phyloP scores from a whole-genome alignment of 2,329 filamentous ascomycete genomes.

The Neonectria hederae region DNA sequence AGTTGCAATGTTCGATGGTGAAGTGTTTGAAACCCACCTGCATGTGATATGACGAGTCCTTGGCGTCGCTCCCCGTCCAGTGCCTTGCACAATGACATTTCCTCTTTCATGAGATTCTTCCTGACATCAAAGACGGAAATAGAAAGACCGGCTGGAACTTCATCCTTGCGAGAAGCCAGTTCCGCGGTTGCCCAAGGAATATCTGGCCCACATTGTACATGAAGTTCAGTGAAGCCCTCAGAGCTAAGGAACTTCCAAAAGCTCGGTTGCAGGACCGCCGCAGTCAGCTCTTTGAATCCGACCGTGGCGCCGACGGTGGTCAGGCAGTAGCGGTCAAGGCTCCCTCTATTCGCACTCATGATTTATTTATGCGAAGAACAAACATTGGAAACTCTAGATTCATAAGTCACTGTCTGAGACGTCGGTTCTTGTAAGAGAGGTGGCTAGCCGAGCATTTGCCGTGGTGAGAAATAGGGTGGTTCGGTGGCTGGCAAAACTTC shows the following conservation, averaged over 20 bases:
- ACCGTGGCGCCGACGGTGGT: slow-evolving; percentile 94
- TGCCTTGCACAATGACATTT: slow-evolving; percentile 65
- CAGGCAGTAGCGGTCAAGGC: slow-evolving; percentile 66
- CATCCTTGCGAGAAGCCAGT: slow-evolving; percentile 30
- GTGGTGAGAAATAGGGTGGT: slow-evolving; percentile 9
- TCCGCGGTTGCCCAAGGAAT: slow-evolving; percentile 50
- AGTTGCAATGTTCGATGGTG: slow-evolving; percentile 7
- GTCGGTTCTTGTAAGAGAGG: slow-evolving; percentile 25
- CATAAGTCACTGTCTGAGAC: slow-evolving; percentile 6
- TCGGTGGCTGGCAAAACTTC: slow-evolving; percentile 40
- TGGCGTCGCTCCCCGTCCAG: slow-evolving; percentile 58
- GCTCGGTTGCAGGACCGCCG: slow-evolving; percentile 66
- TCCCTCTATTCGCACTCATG: slow-evolving; percentile 16
- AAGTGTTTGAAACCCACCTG: slow-evolving; percentile 65
- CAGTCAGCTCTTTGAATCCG: slow-evolving; percentile 77
- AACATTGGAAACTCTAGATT: slow-evolving; percentile 1
- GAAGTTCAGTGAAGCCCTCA: slow-evolving; percentile 74
- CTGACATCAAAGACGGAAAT: slow-evolving; percentile 47
- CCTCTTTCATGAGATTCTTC: slow-evolving; percentile 49
- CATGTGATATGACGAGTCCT: slow-evolving; percentile 88
- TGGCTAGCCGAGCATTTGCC: slow-evolving; percentile 25
- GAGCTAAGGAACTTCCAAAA: slow-evolving; percentile 71
- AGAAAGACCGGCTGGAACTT: slow-evolving; percentile 39
- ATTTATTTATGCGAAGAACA: neutral
- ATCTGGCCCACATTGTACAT: slow-evolving; percentile 83